Evolutionary conservation across 352 stramenopile genomes (phyloP), one percentile per base, ranked within the genome.

Genomic region (Phytophthora tentaculata): DNA sequence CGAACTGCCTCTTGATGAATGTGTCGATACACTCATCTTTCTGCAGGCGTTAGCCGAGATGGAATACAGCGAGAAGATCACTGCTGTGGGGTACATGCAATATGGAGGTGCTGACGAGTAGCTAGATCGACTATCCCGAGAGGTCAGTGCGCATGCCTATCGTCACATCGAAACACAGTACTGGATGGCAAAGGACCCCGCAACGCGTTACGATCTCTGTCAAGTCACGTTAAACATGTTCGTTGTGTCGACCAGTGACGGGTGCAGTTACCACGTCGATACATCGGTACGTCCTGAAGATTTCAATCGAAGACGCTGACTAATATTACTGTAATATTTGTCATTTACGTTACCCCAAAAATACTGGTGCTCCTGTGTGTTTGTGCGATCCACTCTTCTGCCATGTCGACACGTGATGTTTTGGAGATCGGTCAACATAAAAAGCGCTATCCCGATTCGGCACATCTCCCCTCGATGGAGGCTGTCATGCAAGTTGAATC

Each of bases 211-310:
- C 3, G 8, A 45, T 20, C 6, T 45, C 12, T 9, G 13, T 19
- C 14, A 45, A 39, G 39, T 45, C 39, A 45, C 39, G 39, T 45
- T 14, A 45, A 45, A 45, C 39, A 45, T 45, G 39, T 45, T n/a
- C 39, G 13, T 19, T 8, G 39, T 45, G 39, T 45, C 39, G 13
- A 14, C 7, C 32, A 14, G 9, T 45, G 39, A 45, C 20, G 39
- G 39, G 13, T 2, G 13, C 39, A 45, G 10, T 45, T 45, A 45
- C 39, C 39, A 45, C 13, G 17, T 45, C 13, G 39, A 45, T 45
- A 45, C 39, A 20, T 45, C 39, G 39, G 39, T 20, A 19, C 39
- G 39, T 45, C 3, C 14, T 45, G 28, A 32, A 32, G 1, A 9
- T 32, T 32, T 32, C 28, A 5, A 5, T 32, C 5, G 28, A 32